Conservation (phyloP, 257 asterid species). For the Plantago major region DNA sequence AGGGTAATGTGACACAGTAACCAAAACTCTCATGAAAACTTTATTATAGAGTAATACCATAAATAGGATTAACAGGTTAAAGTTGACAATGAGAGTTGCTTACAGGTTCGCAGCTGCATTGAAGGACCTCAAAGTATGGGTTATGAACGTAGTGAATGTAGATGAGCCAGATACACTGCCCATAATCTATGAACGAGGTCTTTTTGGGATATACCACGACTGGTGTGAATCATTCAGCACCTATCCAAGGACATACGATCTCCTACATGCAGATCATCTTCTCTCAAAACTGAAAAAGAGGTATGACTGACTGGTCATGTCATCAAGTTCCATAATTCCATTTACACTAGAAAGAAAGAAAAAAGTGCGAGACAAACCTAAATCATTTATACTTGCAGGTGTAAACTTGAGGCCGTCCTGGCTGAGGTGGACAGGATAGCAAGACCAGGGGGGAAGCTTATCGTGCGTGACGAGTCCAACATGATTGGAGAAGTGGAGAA, state of each 20-base stretch:
- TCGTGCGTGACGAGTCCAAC: slow-evolving; percentile 57
- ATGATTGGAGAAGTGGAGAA: slow-evolving; percentile 51
- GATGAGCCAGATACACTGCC: slow-evolving; percentile 89
- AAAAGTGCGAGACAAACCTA: background rate
- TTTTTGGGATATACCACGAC: slow-evolving; percentile 80
- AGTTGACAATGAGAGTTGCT: slow-evolving; percentile 8
- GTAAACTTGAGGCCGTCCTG: slow-evolving; percentile 47
- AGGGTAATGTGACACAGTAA: slow-evolving; percentile 45
- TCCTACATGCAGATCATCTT: slow-evolving; percentile 83
- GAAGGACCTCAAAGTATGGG: slow-evolving; percentile 78
- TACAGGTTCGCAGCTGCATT: slow-evolving; percentile 86
- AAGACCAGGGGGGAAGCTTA: slow-evolving; percentile 75
- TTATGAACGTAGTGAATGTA: slow-evolving; percentile 73
- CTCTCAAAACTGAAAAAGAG: slow-evolving; percentile 64
- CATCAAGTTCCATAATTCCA: slow-evolving; percentile 2
- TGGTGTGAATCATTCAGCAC: slow-evolving; percentile 97
- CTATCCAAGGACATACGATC: slow-evolving; percentile 80
- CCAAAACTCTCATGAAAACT: slow-evolving; percentile 2
- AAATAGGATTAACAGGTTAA: background rate
- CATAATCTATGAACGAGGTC: slow-evolving; percentile 73
- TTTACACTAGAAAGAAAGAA: background rate
- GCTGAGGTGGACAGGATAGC: slow-evolving; percentile 81
- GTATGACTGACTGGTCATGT: slow-evolving; percentile 25
- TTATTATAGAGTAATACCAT: background rate
- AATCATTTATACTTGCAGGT: slow-evolving; percentile 39